A percentile compares a stretch with the other conserved stretches of the same genome.
Conservation (phyloP, 495 filamentous ascomycete species). For the Recurvomyces mirabilis region DNA sequence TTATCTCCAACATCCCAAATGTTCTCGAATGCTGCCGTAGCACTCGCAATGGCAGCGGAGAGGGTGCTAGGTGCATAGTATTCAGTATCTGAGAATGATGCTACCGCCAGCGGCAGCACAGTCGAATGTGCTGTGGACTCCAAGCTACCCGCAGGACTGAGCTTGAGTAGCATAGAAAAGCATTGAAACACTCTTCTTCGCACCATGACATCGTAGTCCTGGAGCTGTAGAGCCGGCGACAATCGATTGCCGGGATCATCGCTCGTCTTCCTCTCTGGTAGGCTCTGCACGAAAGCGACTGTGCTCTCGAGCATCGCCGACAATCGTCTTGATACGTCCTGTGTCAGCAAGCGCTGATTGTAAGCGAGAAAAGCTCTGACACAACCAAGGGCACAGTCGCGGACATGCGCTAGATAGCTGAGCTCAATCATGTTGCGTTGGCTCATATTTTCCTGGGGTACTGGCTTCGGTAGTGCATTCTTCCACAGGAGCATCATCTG, state of each 20-base stretch:
- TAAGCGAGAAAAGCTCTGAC: constrained; percentile 87
- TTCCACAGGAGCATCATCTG: constrained; percentile 96
- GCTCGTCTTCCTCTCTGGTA: constrained; percentile 74
- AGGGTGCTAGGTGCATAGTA: constrained; percentile 71
- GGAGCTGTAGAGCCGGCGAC: constrained; percentile 78
- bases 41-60: constrained; percentile 83
- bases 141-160: constrained; percentile 66
- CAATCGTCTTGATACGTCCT: constrained; percentile 88
- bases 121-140: constrained; percentile 87
- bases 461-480: constrained; percentile 87
- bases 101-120: constrained; percentile 80
- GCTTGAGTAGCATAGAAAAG: constrained; percentile 78
- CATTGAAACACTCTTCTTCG: constrained; percentile 87
- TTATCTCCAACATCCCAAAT: constrained; percentile 95
- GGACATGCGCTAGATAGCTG: constrained; percentile 85
- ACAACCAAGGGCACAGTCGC: constrained; percentile 88
- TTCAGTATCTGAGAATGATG: constrained; percentile 88
- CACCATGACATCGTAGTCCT: constrained; percentile 88
- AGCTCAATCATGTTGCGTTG: constrained; percentile 74
- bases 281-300: constrained; percentile 68
- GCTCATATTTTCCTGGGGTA: constrained; percentile 76
- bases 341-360: constrained; percentile 82
- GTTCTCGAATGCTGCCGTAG: constrained; percentile 79
- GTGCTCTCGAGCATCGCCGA: constrained; percentile 94
- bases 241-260: constrained; percentile 78